Conservation (phyloP, 345 rosid genomes). For the Citrus mangshanensis region DNA sequence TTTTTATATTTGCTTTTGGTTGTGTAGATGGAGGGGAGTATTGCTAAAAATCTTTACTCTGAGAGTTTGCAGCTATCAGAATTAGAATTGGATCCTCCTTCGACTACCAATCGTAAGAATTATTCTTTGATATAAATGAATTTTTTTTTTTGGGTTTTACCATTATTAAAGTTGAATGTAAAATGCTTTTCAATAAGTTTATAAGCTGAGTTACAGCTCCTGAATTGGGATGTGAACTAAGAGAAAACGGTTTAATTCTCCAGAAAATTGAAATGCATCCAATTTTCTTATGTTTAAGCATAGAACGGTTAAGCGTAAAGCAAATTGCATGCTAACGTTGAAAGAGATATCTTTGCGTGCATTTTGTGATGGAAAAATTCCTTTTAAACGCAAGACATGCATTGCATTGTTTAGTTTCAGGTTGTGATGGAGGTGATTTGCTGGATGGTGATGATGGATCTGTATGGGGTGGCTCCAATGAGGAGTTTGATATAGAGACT, state of each 20-base stretch:
- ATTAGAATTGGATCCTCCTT: slow-evolving; percentile 20
- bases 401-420: slow-evolving; percentile 17
- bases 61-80: slow-evolving; percentile 38
- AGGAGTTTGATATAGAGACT: slow-evolving; percentile 31
- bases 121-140: background rate
- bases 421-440: slow-evolving; percentile 22
- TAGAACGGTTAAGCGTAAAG: background rate
- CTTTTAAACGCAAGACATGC: background rate
- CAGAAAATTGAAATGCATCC: background rate
- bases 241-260: background rate
- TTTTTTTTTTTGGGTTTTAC: too few species aligned
- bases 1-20: background rate
- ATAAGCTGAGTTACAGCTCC: background rate
- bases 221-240: too few species aligned
- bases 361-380: background rate
- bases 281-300: background rate
- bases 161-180: background rate
- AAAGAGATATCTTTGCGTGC: background rate
- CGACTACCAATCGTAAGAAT: slow-evolving; percentile 4
- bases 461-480: slow-evolving; percentile 45
- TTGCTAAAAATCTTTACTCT: slow-evolving; percentile 53
- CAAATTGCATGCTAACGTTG: background rate
- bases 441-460: slow-evolving; percentile 39
- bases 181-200: background rate
- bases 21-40: slow-evolving; percentile 34